Evolutionary conservation across 176 grass and related monocot species (phyloP).

Genomic region (Metroxylon sagu): DNA sequence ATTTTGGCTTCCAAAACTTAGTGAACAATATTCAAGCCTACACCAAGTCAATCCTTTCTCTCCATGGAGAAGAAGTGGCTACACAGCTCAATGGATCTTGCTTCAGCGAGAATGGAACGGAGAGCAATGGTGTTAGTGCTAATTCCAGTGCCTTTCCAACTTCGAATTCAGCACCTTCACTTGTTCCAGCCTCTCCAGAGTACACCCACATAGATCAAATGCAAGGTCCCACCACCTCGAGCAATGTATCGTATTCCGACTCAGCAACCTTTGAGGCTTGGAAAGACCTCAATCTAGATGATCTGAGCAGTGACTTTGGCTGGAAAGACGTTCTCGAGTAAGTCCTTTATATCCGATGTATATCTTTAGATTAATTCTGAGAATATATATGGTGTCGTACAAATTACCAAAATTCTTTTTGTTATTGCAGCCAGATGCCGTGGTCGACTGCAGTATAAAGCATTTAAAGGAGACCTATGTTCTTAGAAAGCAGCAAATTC

Average conservation of each 20-base stretch:
- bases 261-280: conserved; percentile 47
- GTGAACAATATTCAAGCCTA: background rate
- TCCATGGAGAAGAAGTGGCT: conserved; percentile 11
- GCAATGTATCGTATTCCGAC: conserved; percentile 21
- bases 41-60: background rate
- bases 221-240: background rate
- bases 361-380: background rate
- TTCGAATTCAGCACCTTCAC: conserved; percentile 15
- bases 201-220: conserved; percentile 6
- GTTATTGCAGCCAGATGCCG: background rate
- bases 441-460: background rate
- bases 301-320: conserved; percentile 31
- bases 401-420: background rate
- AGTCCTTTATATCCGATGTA: conserved; percentile 15
- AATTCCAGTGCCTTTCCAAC: conserved; percentile 6
- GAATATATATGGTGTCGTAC: too few species aligned
- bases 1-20: background rate
- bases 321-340: conserved; percentile 84
- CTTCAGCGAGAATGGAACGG: conserved; percentile 10
- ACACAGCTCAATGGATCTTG: conserved; percentile 6
- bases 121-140: conserved; percentile 25
- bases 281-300: conserved; percentile 51
- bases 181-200: conserved; percentile 17
- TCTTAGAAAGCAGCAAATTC: too few species aligned
- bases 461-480: too few species aligned